Conservation (phyloP, 2,329 filamentous ascomycete genomes). For the Aspergillus carbonarius region DNA sequence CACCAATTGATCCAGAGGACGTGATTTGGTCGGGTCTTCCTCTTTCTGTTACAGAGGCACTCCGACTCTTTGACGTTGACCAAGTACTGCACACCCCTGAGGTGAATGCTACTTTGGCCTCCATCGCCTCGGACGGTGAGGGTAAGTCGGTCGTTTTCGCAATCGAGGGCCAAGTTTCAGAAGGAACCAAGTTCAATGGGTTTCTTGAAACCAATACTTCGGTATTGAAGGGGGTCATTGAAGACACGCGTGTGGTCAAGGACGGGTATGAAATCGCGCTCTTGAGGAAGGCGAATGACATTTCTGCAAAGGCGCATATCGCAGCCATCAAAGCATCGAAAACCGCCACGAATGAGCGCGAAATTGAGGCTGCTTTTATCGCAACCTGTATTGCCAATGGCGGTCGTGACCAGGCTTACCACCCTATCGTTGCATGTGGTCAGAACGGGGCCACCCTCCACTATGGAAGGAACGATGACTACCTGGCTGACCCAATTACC, state of each 20-base stretch:
- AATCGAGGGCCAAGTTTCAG: constrained; percentile 74
- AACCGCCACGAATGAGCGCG: constrained; percentile 70
- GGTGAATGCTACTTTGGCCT: constrained; percentile 70
- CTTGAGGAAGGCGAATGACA: constrained; percentile 75
- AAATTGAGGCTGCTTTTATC: constrained; percentile 77
- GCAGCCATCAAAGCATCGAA: constrained; percentile 66
- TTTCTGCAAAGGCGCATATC: constrained; percentile 75
- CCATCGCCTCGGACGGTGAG: constrained; percentile 36
- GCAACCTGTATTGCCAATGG: constrained; percentile 69
- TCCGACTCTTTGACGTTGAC: constrained; percentile 77
- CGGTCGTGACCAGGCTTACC: constrained; percentile 78
- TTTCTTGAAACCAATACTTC: constrained; percentile 65
- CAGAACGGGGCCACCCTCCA: constrained; percentile 82
- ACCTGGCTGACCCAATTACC: constrained; percentile 55
- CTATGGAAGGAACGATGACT: constrained; percentile 76
- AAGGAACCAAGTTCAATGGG: constrained; percentile 67
- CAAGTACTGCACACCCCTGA: constrained; percentile 70
- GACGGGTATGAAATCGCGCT: constrained; percentile 80
- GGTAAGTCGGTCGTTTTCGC: constrained; percentile 64
- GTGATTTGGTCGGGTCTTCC: constrained; percentile 95
- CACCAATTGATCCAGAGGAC: constrained; percentile 77
- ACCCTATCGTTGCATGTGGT: constrained; percentile 82
- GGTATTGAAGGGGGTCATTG: constrained; percentile 68
- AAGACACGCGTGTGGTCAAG: constrained; percentile 78
- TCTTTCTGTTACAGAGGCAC: constrained; percentile 71